Evolutionary conservation across 2,329 filamentous ascomycete genomes (phyloP).

Genomic region (Bipolaris gigantea): DNA sequence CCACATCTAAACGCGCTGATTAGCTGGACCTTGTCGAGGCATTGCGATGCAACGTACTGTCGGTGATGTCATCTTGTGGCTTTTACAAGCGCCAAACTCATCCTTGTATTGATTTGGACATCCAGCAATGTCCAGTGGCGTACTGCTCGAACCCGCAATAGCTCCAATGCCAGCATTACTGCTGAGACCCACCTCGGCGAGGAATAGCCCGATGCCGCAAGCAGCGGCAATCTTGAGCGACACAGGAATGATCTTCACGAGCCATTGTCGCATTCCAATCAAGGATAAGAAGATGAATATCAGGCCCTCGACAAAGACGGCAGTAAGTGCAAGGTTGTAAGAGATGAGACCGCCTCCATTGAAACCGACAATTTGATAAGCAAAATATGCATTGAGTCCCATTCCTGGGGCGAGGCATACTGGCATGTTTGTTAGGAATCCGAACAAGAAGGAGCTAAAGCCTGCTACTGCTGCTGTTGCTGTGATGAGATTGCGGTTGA

Average conservation of each 20-base stretch:
- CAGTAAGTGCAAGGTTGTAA: slow-evolving; percentile 76
- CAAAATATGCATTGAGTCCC: slow-evolving; percentile 79
- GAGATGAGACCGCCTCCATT: slow-evolving; percentile 73
- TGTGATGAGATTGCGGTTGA: slow-evolving; percentile 79
- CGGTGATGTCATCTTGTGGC: slow-evolving; percentile 77
- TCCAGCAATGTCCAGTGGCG: slow-evolving; percentile 74
- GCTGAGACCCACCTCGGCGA: slow-evolving; percentile 73
- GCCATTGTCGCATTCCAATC: slow-evolving; percentile 82
- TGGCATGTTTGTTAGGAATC: slow-evolving; percentile 74
- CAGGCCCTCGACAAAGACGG: slow-evolving; percentile 85
- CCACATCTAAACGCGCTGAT: slow-evolving; percentile 63
- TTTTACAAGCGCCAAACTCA: slow-evolving; percentile 61
- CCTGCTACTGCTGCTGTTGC: slow-evolving; percentile 81
- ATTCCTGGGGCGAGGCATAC: slow-evolving; percentile 46
- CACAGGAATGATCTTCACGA: slow-evolving; percentile 77
- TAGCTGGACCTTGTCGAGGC: slow-evolving; percentile 6
- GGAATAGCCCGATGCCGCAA: slow-evolving; percentile 82
- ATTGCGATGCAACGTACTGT: slow-evolving; percentile 46
- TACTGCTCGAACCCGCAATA: slow-evolving; percentile 64
- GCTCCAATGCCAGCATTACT: slow-evolving; percentile 81
- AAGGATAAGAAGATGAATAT: slow-evolving; percentile 80
- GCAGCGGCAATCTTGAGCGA: slow-evolving; percentile 86
- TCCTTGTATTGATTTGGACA: slow-evolving; percentile 61
- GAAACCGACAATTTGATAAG: slow-evolving; percentile 77
- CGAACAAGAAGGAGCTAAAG: slow-evolving; percentile 77